Percentiles rank a stretch among this genome's conserved stretches.
phyloP scores from a whole-genome alignment of 352 stramenopile genomes.

The Phytopythium sindhum region DNA sequence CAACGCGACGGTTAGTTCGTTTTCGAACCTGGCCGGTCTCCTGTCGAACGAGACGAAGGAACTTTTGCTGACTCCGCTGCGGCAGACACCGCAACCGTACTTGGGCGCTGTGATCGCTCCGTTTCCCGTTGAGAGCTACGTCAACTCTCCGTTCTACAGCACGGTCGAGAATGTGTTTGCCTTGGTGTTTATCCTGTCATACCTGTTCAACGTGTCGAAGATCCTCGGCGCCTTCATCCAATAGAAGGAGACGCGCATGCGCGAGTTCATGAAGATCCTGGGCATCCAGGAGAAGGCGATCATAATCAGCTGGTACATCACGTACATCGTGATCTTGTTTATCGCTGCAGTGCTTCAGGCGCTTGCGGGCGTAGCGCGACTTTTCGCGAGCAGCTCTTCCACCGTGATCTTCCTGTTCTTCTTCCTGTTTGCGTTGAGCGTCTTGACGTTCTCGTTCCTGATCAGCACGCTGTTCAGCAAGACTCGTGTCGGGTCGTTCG shows the following conservation, averaged over 20 bases:
- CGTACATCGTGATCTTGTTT: slow-evolving; percentile 81
- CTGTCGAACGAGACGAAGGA: slow-evolving; percentile 20
- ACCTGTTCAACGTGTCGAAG: slow-evolving; percentile 82
- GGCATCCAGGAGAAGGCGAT: slow-evolving; percentile 81
- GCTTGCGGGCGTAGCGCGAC: slow-evolving; percentile 28
- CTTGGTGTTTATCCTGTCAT: slow-evolving; percentile 88
- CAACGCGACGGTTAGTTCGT: background rate
- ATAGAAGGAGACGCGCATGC: slow-evolving; percentile 88
- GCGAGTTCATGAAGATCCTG: slow-evolving; percentile 90
- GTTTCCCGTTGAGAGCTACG: slow-evolving; percentile 38
- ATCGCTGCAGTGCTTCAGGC: slow-evolving; percentile 55
- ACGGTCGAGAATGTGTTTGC: slow-evolving; percentile 52
- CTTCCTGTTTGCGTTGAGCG: slow-evolving; percentile 54
- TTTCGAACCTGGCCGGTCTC: background rate
- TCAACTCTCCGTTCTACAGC: slow-evolving; percentile 56
- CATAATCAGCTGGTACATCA: slow-evolving; percentile 76
- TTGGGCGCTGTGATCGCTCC: slow-evolving; percentile 25
- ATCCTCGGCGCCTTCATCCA: slow-evolving; percentile 81
- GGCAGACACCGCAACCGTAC: slow-evolving; percentile 44
- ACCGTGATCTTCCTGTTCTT: slow-evolving; percentile 75
- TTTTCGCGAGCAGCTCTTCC: slow-evolving; percentile 38
- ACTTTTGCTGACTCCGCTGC: slow-evolving; percentile 25
- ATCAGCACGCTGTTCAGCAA: slow-evolving; percentile 76
- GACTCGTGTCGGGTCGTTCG: slow-evolving; percentile 47
- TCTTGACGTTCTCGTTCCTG: slow-evolving; percentile 52